phyloP scores from a whole-genome alignment of 257 asterid genomes.

The Nicotiana benthamiana region DNA sequence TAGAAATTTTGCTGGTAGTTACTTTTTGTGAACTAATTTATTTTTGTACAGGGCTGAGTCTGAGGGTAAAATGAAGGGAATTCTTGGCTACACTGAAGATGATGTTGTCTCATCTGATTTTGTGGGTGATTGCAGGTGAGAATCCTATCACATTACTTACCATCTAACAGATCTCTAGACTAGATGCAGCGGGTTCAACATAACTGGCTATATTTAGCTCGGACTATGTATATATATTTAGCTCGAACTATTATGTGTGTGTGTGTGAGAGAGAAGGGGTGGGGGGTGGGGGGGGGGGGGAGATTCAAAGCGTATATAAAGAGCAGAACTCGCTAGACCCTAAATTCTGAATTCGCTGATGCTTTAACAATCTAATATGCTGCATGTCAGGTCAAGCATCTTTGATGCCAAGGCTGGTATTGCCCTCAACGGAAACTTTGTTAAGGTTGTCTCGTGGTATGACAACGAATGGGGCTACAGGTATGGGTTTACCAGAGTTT shows the following conservation, averaged over 20 bases:
- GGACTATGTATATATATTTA: neutral
- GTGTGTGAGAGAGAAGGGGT: no score
- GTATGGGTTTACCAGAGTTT: conserved; percentile 9
- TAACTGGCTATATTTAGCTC: neutral
- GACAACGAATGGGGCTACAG: conserved; percentile 73
- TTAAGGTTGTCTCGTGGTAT: conserved; percentile 52
- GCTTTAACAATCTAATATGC: neutral
- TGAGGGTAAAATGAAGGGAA: conserved; percentile 42
- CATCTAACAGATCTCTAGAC: neutral
- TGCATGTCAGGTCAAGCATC: conserved; percentile 48
- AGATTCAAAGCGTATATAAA: no score
- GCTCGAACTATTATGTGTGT: neutral
- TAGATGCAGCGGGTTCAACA: neutral
- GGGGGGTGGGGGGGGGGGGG: no score
- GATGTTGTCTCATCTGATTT: conserved; percentile 57
- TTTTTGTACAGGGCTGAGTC: conserved; percentile 33
- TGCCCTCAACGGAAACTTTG: conserved; percentile 43
- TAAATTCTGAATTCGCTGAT: neutral
- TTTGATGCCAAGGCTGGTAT: conserved; percentile 64
- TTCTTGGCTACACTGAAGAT: conserved; percentile 59
- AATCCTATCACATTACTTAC: neutral
- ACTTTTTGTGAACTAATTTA: neutral
- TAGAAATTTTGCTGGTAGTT: neutral
- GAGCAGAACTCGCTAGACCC: neutral
- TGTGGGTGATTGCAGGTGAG: conserved; percentile 46